Percentiles rank a stretch among this genome's conserved stretches.
Evolutionary conservation across 371 early-diverging fungal genomes (phyloP).

Genomic region (Funneliformis caledonium): DNA sequence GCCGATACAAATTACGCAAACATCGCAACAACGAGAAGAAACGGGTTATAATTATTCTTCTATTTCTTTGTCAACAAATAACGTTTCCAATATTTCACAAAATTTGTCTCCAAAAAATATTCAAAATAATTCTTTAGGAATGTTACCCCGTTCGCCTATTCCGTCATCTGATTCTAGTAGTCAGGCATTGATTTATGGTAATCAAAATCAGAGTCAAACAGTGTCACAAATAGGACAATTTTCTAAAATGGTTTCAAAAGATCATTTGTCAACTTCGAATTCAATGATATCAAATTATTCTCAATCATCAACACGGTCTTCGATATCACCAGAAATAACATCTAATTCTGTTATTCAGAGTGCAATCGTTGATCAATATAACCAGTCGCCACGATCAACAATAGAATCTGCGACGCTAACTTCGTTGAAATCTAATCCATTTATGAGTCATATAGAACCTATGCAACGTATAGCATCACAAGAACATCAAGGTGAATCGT

Average conservation of each 20-base stretch:
- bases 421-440: neutral
- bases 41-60: neutral
- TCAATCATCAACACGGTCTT: constrained; percentile 18
- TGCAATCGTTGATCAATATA: constrained; percentile 5
- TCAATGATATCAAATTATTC: constrained; percentile 16
- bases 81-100: constrained; percentile 5
- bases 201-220: neutral
- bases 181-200: neutral
- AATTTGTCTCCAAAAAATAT: constrained; percentile 35
- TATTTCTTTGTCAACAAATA: neutral
- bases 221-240: constrained; percentile 18
- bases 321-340: constrained; percentile 6
- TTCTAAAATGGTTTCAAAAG: constrained; percentile 9
- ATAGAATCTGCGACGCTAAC: neutral
- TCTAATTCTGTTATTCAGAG: constrained; percentile 5
- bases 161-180: neutral
- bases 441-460: neutral
- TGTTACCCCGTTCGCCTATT: constrained; percentile 5
- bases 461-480: constrained; percentile 8
- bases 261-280: constrained; percentile 5
- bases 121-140: constrained; percentile 18
- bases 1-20: neutral
- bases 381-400: constrained; percentile 1
- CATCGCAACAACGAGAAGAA: constrained; percentile 6
- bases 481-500: constrained; percentile 3